phyloP scores from a whole-genome alignment of 2,329 filamentous ascomycete genomes.

The Fusarium brachygibbosum region DNA sequence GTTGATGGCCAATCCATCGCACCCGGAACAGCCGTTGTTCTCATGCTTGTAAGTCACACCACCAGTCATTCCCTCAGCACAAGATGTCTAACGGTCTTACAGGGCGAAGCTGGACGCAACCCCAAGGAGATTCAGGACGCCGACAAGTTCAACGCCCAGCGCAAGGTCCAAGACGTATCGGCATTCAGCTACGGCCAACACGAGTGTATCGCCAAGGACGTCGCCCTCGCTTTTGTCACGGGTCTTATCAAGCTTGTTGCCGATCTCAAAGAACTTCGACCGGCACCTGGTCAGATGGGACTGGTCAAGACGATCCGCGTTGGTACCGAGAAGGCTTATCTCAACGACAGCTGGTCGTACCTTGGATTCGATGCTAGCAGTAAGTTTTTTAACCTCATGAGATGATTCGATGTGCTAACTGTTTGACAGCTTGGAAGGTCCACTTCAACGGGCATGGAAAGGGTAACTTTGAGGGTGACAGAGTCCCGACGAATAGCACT shows the following conservation, averaged over 20 bases:
- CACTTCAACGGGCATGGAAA: conserved; percentile 58
- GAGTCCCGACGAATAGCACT: conserved; percentile 40
- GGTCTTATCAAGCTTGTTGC: conserved; percentile 60
- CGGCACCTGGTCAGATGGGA: conserved; percentile 62
- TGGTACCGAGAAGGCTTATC: conserved; percentile 57
- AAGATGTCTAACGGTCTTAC: conserved; percentile 23
- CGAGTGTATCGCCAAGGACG: conserved; percentile 59
- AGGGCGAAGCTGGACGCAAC: conserved; percentile 58
- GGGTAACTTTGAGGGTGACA: conserved; percentile 53
- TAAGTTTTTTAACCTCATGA: conserved; percentile 50
- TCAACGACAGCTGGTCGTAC: conserved; percentile 64
- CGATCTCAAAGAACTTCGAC: conserved; percentile 60
- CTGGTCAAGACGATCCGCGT: conserved; percentile 60
- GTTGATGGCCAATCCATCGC: conserved; percentile 57
- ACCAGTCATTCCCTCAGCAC: accelerated
- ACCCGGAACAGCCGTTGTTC: conserved; percentile 57
- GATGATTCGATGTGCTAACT: conserved; percentile 33
- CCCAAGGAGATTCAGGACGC: conserved; percentile 55
- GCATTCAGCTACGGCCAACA: conserved; percentile 63
- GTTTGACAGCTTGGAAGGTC: conserved; percentile 50
- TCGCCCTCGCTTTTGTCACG: conserved; percentile 58
- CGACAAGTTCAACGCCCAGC: conserved; percentile 58
- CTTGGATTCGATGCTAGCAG: conserved; percentile 61
- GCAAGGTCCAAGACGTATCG: conserved; percentile 57
- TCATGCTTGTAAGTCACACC: conserved; percentile 56